Conservation (phyloP, 2,329 filamentous ascomycete genomes). For the Chaetomium olivaceum region DNA sequence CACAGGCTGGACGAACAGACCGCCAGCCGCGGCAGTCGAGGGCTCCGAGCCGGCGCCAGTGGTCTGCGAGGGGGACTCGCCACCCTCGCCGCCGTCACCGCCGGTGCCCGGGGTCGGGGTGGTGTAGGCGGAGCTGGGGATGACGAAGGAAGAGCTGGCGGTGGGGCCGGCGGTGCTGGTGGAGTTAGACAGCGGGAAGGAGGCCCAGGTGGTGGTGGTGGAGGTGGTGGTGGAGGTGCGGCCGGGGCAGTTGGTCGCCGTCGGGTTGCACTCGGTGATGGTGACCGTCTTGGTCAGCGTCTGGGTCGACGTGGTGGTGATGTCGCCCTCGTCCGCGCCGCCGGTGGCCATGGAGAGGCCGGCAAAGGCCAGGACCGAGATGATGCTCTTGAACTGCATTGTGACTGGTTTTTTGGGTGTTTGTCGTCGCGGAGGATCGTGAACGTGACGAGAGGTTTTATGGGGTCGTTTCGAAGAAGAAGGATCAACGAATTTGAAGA, state of each 20-base stretch:
- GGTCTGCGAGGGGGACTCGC: constrained; percentile 31
- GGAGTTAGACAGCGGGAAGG: constrained; percentile 40
- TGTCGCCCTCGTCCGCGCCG: constrained; percentile 40
- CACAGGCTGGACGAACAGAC: constrained; percentile 44
- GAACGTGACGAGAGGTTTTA: background rate
- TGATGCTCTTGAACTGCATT: constrained; percentile 50
- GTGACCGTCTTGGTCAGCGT: constrained; percentile 49
- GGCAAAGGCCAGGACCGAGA: constrained; percentile 43
- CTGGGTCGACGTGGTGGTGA: constrained; percentile 50
- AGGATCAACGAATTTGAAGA: constrained; percentile 24
- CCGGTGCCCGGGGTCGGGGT: constrained; percentile 30
- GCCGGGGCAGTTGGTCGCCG: constrained; percentile 47
- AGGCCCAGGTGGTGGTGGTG: constrained; percentile 32
- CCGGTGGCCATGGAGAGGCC: constrained; percentile 42
- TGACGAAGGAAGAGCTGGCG: constrained; percentile 26
- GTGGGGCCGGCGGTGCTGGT: constrained; percentile 36
- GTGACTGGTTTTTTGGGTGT: constrained; percentile 34
- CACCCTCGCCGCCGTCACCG: constrained; percentile 21
- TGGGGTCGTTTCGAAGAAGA: background rate
- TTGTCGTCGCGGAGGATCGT: constrained; percentile 11
- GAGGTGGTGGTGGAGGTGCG: constrained; percentile 35
- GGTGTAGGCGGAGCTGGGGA: constrained; percentile 36
- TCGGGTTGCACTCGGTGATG: constrained; percentile 51
- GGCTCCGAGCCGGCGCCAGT: constrained; percentile 26
- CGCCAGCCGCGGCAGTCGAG: constrained; percentile 39